Conservation (phyloP, 768 basidiomycete species). For the Hygrophoropsis aurantiaca region DNA sequence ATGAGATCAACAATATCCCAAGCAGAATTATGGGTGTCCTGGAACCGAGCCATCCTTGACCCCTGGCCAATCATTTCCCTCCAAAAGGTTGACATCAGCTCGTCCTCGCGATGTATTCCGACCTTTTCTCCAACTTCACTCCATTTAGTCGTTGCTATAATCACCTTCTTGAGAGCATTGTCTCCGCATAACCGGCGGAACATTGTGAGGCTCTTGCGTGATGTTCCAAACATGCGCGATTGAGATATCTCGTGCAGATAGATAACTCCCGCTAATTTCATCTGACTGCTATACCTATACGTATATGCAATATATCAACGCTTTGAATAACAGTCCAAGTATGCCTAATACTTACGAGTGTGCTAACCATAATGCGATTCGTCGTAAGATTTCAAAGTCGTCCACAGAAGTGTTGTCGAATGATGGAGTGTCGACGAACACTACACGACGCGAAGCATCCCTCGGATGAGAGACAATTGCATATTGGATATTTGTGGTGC, state of each 20-base stretch:
- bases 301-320: no score
- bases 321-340: no score
- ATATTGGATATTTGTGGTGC: conserved; percentile 17
- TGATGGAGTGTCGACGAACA: conserved; percentile 20
- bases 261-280: conserved; percentile 29
- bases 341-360: conserved; percentile 16
- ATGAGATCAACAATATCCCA: conserved; percentile 24
- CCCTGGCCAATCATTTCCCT: conserved; percentile 23
- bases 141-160: conserved; percentile 42
- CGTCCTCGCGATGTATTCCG: conserved; percentile 12
- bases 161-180: conserved; percentile 24
- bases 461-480: conserved; percentile 14
- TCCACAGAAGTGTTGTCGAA: not conserved
- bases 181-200: conserved; percentile 37
- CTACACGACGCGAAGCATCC: conserved; percentile 13
- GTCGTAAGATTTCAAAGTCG: conserved; percentile 10
- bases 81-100: conserved; percentile 31
- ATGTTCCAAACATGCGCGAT: conserved; percentile 31
- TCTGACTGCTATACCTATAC: not conserved
- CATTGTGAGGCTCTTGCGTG: conserved; percentile 28
- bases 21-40: conserved; percentile 19
- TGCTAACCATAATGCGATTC: conserved; percentile 16
- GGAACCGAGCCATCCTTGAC: conserved; percentile 24
- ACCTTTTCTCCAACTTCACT: conserved; percentile 11
- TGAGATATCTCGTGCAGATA: conserved; percentile 36